Evolutionary conservation across 2,329 filamentous ascomycete genomes (phyloP).

Genomic region (Fusarium fracticaudum): DNA sequence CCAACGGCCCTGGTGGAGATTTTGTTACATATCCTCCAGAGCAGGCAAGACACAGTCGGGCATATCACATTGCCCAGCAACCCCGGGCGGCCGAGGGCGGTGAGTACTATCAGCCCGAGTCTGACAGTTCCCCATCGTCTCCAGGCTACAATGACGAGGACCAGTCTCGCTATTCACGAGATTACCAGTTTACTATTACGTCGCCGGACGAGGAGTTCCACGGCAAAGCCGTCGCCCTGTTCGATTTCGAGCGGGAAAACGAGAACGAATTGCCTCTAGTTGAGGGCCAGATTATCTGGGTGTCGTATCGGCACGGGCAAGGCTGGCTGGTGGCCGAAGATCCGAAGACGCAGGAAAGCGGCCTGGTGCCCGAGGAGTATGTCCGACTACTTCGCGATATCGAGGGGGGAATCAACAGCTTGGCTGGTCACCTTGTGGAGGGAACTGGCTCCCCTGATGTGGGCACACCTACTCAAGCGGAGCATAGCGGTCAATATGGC

Average conservation of each 20-base stretch:
- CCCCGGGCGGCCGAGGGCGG: constrained; percentile 60
- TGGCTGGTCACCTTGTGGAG: constrained; percentile 69
- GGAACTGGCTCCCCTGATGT: constrained; percentile 62
- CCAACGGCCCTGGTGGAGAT: constrained; percentile 81
- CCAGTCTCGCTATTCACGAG: constrained; percentile 84
- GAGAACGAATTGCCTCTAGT: constrained; percentile 93
- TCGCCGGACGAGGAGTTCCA: constrained; percentile 98
- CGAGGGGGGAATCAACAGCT: constrained; percentile 83
- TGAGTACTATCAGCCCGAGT: constrained; percentile 62
- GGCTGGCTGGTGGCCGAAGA: constrained; percentile 98
- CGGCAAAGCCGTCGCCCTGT: constrained; percentile 93
- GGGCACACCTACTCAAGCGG: constrained; percentile 69
- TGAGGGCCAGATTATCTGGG: constrained; percentile 95
- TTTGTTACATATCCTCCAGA: constrained; percentile 80
- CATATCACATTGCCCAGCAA: constrained; percentile 54
- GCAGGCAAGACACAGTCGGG: constrained; percentile 66
- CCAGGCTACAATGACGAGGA: constrained; percentile 69
- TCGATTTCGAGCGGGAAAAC: constrained; percentile 94
- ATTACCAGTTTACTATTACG: constrained; percentile 95
- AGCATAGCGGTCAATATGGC: constrained; percentile 59
- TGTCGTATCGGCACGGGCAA: constrained; percentile 94
- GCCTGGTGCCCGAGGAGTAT: constrained; percentile 95
- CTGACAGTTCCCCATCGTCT: constrained; percentile 69
- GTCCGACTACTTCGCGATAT: constrained; percentile 92
- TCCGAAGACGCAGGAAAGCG: constrained; percentile 91